Conservation (phyloP, 805 yeast genomes). For the Candida ponderosae region DNA sequence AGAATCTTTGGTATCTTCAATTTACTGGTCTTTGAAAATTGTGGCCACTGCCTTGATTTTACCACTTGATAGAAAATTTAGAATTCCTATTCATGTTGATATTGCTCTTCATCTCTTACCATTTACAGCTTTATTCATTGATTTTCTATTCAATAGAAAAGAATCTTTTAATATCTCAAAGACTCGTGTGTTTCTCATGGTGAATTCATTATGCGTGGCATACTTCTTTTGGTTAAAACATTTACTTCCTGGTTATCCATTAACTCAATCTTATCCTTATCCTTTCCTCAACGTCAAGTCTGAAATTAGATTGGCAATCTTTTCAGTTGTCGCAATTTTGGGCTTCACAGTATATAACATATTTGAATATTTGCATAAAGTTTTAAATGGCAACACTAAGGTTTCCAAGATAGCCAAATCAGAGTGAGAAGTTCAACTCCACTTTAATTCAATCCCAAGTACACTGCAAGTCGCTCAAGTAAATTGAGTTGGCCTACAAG, state of each 20-base stretch:
- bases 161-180: conserved; percentile 29
- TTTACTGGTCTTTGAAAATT: conserved; percentile 65
- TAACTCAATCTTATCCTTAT: conserved; percentile 54
- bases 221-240: conserved; percentile 48
- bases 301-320: conserved; percentile 37
- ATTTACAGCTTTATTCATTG: conserved; percentile 38
- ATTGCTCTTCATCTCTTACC: conserved; percentile 56
- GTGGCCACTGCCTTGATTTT: conserved; percentile 17
- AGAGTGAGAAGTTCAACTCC: too few species aligned
- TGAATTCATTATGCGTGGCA: conserved; percentile 30
- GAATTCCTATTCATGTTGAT: conserved; percentile 45
- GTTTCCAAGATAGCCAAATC: too few species aligned
- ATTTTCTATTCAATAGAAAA: conserved; percentile 47
- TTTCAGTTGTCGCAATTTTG: conserved; percentile 32
- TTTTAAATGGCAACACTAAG: background rate
- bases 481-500: too few species aligned
- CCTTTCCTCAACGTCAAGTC: conserved; percentile 54
- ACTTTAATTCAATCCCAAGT: too few species aligned
- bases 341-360: conserved; percentile 25
- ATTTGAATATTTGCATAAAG: conserved; percentile 22
- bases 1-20: conserved; percentile 52
- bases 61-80: conserved; percentile 14
- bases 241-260: conserved; percentile 32
- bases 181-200: conserved; percentile 30
- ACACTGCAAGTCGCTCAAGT: too few species aligned